phyloP scores from a whole-genome alignment of 2,329 filamentous ascomycete genomes.

The Clarireedia paspali region DNA sequence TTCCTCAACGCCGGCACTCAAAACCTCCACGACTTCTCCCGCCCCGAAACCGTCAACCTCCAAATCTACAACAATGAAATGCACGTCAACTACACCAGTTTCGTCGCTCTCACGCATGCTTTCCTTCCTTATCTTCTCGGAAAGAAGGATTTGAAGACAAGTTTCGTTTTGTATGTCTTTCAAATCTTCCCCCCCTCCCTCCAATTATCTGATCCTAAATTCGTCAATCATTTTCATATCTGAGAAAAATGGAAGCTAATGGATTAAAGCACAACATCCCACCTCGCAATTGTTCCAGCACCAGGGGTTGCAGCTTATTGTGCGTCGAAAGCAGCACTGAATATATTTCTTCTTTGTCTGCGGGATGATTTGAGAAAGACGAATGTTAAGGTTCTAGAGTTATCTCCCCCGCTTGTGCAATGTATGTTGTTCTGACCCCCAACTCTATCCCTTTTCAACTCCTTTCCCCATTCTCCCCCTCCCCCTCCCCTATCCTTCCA shows the following conservation, averaged over 20 bases:
- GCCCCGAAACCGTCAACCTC: conserved; percentile 15
- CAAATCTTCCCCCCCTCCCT: too few species aligned
- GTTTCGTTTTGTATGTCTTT: conserved; percentile 16
- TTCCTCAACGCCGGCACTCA: conserved; percentile 29
- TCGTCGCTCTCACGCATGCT: conserved; percentile 22
- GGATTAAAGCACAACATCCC: conserved; percentile 13
- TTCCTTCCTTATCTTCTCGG: conserved; percentile 23
- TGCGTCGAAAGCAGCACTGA: conserved; percentile 38
- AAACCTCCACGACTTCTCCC: conserved; percentile 17
- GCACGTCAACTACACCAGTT: conserved; percentile 24
- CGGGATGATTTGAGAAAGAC: conserved; percentile 34
- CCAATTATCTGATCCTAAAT: not conserved
- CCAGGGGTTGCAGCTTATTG: conserved; percentile 33
- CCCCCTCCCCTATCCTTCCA: conserved; percentile 22
- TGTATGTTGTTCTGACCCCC: conserved; percentile 11
- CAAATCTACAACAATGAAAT: not conserved
- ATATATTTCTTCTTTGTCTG: conserved; percentile 35
- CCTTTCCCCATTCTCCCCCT: conserved; percentile 30
- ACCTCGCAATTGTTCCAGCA: conserved; percentile 16
- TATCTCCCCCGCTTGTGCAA: conserved; percentile 31
- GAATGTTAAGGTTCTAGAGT: conserved; percentile 34
- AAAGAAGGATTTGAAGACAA: conserved; percentile 7
- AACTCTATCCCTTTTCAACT: not conserved
- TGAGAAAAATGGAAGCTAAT: too few species aligned
- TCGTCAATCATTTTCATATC: not conserved